Evolutionary conservation across 495 filamentous ascomycete genomes (phyloP).

Genomic region (Aspergillus campestris): DNA sequence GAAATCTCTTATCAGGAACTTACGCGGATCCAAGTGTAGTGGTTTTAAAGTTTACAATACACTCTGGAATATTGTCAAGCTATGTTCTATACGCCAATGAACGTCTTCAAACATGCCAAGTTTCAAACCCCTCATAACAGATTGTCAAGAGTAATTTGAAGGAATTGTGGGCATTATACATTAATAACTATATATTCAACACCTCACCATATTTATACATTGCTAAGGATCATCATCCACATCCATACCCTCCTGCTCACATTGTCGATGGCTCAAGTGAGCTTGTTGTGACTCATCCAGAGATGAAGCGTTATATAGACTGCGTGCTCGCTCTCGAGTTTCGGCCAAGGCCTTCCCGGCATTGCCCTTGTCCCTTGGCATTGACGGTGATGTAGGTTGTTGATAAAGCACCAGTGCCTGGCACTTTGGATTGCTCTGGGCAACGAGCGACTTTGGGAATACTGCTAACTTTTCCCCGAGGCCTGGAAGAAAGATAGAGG

Average conservation of each 20-base stretch:
- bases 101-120: too few species aligned
- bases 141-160: too few species aligned
- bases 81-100: too few species aligned
- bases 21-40: too few species aligned
- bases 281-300: too few species aligned
- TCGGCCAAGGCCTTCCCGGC: conserved; percentile 84
- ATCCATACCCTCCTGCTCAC: conserved; percentile 1
- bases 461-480: conserved; percentile 70
- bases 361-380: conserved; percentile 65
- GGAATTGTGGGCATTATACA: too few species aligned
- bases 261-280: neutral
- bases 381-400: conserved; percentile 64
- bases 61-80: too few species aligned
- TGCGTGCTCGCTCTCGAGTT: conserved; percentile 52
- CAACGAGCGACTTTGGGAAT: conserved; percentile 59
- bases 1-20: too few species aligned
- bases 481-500: conserved; percentile 70
- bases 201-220: neutral
- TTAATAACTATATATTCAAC: neutral
- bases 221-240: conserved; percentile 3
- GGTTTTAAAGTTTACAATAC: too few species aligned
- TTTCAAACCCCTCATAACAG: too few species aligned
- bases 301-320: too few species aligned
- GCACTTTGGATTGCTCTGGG: conserved; percentile 31
- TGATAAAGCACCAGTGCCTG: conserved; percentile 73